These are phyloP conservation scores for Salmacisia buchloeana DNA, from an alignment of 1,284 basidiomycete species.

Conservation along the genomic window DNA sequence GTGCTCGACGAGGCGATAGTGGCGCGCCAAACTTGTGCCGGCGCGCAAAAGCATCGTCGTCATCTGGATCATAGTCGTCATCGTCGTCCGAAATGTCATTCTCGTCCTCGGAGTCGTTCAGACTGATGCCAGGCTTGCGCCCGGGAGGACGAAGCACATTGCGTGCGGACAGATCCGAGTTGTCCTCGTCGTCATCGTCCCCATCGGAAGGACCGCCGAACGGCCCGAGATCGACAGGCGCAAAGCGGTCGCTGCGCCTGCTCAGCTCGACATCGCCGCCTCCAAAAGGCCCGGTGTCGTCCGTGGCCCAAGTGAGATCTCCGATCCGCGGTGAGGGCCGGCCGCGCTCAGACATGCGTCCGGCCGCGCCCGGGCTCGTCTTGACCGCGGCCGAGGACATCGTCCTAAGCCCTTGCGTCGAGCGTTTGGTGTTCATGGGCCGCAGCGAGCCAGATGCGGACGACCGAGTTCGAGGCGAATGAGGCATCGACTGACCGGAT, in stretches of 20 bases:
- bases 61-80: not conserved
- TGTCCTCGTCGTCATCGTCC: slow-evolving; percentile 5
- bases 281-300: slow-evolving; percentile 40
- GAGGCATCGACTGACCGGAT: not conserved
- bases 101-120: slow-evolving; percentile 12
- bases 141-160: not conserved
- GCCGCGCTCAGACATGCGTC: not conserved
- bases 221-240: slow-evolving; percentile 2
- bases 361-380: slow-evolving; percentile 10
- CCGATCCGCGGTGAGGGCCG: slow-evolving; percentile 31
- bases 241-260: not conserved
- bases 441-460: not conserved
- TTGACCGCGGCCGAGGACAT: slow-evolving; percentile 13
- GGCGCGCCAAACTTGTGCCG: not conserved
- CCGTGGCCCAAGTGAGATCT: slow-evolving; percentile 38
- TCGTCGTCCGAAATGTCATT: not conserved
- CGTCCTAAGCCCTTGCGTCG: slow-evolving; percentile 10
- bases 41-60: slow-evolving; percentile 2
- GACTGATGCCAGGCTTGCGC: not conserved
- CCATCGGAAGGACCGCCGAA: not conserved
- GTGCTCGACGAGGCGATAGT: not conserved
- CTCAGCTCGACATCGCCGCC: slow-evolving; percentile 11
- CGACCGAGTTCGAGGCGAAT: not conserved
- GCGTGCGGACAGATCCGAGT: not conserved
- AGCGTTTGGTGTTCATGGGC: not conserved